Conservation (phyloP, 2,329 filamentous ascomycete genomes). For the Bisporella sp. region DNA sequence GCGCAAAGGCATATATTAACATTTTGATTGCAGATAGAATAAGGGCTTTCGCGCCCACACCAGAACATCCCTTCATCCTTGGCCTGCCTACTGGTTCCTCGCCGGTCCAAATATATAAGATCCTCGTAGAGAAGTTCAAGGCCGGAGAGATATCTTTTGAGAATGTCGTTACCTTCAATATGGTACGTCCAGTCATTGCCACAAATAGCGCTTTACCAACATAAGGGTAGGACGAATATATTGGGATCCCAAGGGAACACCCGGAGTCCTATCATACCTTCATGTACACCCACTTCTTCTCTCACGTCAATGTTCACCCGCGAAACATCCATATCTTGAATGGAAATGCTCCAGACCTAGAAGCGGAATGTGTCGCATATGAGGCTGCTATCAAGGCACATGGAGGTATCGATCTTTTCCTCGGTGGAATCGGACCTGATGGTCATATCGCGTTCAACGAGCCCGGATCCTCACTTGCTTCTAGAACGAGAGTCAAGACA, state of each 20-base stretch:
- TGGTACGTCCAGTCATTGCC: conserved; percentile 47
- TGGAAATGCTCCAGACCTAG: conserved; percentile 69
- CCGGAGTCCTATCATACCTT: conserved; percentile 84
- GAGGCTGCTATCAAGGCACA: conserved; percentile 68
- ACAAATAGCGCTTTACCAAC: not conserved
- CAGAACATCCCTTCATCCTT: conserved; percentile 70
- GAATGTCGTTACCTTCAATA: conserved; percentile 88
- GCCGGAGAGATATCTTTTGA: conserved; percentile 71
- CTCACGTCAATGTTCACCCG: conserved; percentile 73
- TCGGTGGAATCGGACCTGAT: conserved; percentile 79
- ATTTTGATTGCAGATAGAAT: conserved; percentile 53
- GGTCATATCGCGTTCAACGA: conserved; percentile 91
- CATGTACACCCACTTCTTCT: conserved; percentile 92
- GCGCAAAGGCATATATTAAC: not conserved
- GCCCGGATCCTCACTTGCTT: conserved; percentile 71
- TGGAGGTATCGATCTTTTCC: conserved; percentile 79
- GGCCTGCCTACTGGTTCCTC: conserved; percentile 80
- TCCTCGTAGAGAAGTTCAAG: conserved; percentile 66
- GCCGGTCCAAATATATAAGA: conserved; percentile 69
- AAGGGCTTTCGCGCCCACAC: conserved; percentile 66
- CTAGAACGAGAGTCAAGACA: conserved; percentile 78
- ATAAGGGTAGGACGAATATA: conserved; percentile 66
- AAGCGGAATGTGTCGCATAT: conserved; percentile 71
- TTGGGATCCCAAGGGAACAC: conserved; percentile 75
- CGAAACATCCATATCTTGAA: conserved; percentile 80